A percentile compares a stretch with the other conserved stretches of the same genome.
Conservation (phyloP, 345 rosid genomes). For the Acer campestre region DNA sequence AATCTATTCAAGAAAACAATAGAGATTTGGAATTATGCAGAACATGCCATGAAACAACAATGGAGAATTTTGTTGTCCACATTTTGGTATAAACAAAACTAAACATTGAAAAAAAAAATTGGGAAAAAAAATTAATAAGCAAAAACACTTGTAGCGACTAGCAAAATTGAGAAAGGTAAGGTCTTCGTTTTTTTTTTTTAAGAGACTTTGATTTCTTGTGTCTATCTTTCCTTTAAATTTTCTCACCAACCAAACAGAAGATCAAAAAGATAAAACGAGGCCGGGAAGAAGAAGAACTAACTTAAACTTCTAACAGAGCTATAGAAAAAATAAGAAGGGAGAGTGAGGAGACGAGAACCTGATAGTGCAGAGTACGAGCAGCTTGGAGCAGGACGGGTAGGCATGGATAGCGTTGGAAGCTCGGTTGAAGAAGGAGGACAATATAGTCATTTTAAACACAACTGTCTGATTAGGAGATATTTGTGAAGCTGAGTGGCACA, state of each 20-base stretch:
- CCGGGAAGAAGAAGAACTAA: too few species aligned
- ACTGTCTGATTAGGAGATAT: neutral
- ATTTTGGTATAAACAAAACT: neutral
- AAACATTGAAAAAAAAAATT: too few species aligned
- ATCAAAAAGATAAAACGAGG: neutral
- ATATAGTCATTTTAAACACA: constrained; percentile 38
- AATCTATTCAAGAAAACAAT: too few species aligned
- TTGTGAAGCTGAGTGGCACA: neutral
- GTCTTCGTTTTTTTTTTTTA: neutral
- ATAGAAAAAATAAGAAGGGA: neutral
- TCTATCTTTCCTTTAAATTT: neutral
- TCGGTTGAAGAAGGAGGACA: constrained; percentile 63
- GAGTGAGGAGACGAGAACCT: constrained; percentile 43
- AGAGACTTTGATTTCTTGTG: neutral
- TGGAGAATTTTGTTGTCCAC: neutral
- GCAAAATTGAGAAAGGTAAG: neutral
- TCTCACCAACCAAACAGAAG: constrained; percentile 11
- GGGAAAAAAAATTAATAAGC: neutral
- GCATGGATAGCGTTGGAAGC: constrained; percentile 54
- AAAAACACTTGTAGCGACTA: neutral
- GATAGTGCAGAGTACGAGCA: constrained; percentile 63
- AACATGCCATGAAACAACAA: too few species aligned
- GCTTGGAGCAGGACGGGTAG: constrained; percentile 51
- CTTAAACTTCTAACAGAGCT: too few species aligned
- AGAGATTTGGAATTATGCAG: too few species aligned